These are phyloP conservation scores for Nepenthes alata DNA, from an alignment of 179 eudicot species.

Conservation along the genomic window DNA sequence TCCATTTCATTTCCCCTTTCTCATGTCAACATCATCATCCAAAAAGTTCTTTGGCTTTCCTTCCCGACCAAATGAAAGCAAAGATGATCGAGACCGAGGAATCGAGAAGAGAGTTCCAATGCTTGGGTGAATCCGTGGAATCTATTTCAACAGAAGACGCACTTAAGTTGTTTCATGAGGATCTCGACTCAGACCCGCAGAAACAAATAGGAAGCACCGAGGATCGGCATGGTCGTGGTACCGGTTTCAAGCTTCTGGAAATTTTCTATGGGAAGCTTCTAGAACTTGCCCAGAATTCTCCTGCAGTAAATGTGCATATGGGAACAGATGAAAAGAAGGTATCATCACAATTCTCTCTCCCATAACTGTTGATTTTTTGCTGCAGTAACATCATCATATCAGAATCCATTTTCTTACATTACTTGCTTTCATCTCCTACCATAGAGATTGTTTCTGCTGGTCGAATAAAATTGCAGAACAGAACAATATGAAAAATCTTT, in stretches of 20 bases:
- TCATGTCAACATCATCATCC: conserved; percentile 5
- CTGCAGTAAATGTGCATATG: conserved; percentile 25
- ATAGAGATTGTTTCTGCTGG: too few relatives aligned
- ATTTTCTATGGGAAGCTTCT: conserved; percentile 27
- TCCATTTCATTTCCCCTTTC: neutral
- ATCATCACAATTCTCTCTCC: neutral
- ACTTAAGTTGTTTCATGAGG: conserved; percentile 45
- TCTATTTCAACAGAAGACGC: conserved; percentile 47
- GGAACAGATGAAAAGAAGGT: conserved; percentile 5
- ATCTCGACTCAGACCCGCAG: conserved; percentile 14
- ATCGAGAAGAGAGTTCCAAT: conserved; percentile 27
- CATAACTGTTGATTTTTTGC: too few relatives aligned
- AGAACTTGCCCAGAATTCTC: conserved; percentile 26
- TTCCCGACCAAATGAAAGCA: conserved; percentile 41
- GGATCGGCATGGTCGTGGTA: conserved; percentile 9
- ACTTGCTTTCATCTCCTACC: too few relatives aligned
- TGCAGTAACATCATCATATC: too few relatives aligned
- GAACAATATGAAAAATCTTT: too few relatives aligned
- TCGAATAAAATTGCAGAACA: too few relatives aligned
- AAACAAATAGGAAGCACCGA: conserved; percentile 12
- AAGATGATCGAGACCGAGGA: conserved; percentile 47
- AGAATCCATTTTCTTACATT: too few relatives aligned
- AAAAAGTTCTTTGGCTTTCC: conserved; percentile 47
- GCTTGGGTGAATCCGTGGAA: conserved; percentile 38
- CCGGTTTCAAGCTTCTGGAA: conserved; percentile 23